phyloP scores from a whole-genome alignment of 768 basidiomycete genomes.

The Ramaria rubella region DNA sequence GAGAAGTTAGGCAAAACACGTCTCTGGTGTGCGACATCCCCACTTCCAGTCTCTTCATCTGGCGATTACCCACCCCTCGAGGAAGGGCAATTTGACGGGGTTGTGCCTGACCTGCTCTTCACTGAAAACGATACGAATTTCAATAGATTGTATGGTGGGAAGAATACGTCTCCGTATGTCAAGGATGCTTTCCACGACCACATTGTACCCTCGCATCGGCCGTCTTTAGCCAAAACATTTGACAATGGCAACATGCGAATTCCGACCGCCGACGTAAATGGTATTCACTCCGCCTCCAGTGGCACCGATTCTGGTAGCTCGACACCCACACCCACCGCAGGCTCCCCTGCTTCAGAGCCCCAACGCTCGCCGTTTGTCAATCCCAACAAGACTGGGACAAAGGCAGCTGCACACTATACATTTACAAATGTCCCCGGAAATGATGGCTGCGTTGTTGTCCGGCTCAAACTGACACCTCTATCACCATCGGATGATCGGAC shows the following conservation, averaged over 20 bases:
- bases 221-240: constrained; percentile 37
- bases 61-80: constrained; percentile 39
- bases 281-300: neutral
- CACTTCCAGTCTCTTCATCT: constrained; percentile 71
- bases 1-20: constrained; percentile 67
- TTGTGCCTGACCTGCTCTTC: constrained; percentile 84
- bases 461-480: constrained; percentile 82
- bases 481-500: constrained; percentile 70
- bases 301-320: neutral
- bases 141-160: constrained; percentile 79
- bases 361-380: constrained; percentile 61
- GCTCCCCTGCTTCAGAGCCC: constrained; percentile 57
- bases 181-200: constrained; percentile 99
- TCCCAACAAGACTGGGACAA: constrained; percentile 83
- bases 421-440: constrained; percentile 83
- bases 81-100: constrained; percentile 49
- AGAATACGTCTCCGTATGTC: constrained; percentile 75
- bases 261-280: neutral
- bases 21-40: constrained; percentile 86
- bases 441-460: constrained; percentile 92
- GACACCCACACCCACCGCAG: constrained; percentile 17
- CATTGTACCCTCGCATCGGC: constrained; percentile 82
- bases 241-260: constrained; percentile 16
- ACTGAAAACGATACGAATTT: constrained; percentile 99
- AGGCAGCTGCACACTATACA: constrained; percentile 85